These are phyloP conservation scores for Plantago ovata DNA, from an alignment of 257 asterid species.

Conservation along the genomic window DNA sequence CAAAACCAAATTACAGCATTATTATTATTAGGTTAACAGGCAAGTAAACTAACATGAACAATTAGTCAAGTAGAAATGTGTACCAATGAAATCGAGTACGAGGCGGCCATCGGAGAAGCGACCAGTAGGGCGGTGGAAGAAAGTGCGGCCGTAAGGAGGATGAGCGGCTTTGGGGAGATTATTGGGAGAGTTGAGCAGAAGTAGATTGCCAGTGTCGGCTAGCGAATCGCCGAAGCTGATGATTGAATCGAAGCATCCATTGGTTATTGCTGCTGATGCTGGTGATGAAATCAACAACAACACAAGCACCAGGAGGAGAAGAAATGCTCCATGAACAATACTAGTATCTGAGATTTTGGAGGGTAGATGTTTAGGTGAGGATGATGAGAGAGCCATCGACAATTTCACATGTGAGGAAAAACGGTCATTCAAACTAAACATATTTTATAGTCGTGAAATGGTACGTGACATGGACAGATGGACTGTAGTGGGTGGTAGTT, in stretches of 20 bases:
- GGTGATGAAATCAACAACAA: too few species aligned
- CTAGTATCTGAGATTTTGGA: too few species aligned
- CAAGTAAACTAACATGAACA: not conserved
- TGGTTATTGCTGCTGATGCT: not conserved
- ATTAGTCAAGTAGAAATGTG: not conserved
- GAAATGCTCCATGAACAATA: too few species aligned
- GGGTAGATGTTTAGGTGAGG: too few species aligned
- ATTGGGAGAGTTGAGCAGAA: constrained; percentile 15
- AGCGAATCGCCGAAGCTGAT: constrained; percentile 64
- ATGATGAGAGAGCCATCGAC: too few species aligned
- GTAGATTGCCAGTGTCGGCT: constrained; percentile 50
- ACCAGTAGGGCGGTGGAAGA: constrained; percentile 52
- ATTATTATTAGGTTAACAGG: not conserved
- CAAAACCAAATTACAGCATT: not conserved
- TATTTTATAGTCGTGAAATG: too few species aligned
- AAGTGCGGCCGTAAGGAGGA: constrained; percentile 52
- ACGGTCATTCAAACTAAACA: too few species aligned
- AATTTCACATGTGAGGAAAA: too few species aligned
- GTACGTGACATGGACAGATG: too few species aligned
- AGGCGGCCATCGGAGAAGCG: constrained; percentile 57
- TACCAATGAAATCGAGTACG: constrained; percentile 59
- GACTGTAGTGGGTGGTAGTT: too few species aligned
- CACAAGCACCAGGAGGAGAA: too few species aligned
- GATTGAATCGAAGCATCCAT: constrained; percentile 17
- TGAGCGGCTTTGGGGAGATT: constrained; percentile 4